Evolutionary conservation across 2,329 filamentous ascomycete species (phyloP).

Genomic region (Bipolaris oryzae): DNA sequence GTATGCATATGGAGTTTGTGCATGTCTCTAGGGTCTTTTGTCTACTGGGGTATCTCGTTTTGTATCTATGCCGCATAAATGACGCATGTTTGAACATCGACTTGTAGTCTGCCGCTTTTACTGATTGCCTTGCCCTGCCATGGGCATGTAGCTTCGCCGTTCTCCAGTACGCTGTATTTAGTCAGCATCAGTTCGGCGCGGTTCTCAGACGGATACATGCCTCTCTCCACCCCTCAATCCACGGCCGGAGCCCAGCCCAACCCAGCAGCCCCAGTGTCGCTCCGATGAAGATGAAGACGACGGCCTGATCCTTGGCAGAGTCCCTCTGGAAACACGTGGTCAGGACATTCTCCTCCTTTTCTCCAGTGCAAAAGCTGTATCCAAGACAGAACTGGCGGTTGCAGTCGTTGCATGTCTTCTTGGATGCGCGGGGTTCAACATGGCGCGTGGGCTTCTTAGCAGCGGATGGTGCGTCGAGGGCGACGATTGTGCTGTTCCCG

Average conservation of each 20-base stretch:
- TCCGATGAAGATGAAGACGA: slow-evolving; percentile 70
- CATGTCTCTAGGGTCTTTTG: slow-evolving; percentile 27
- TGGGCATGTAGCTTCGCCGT: slow-evolving; percentile 59
- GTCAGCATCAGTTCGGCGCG: slow-evolving; percentile 1
- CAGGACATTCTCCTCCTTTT: slow-evolving; percentile 67
- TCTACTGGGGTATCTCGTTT: slow-evolving; percentile 36
- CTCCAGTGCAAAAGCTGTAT: slow-evolving; percentile 66
- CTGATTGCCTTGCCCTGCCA: slow-evolving; percentile 47
- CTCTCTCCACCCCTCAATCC: slow-evolving; percentile 62
- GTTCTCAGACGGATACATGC: slow-evolving; percentile 42
- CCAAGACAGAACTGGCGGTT: slow-evolving; percentile 70
- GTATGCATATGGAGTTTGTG: slow-evolving; percentile 43
- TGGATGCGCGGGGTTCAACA: slow-evolving; percentile 36
- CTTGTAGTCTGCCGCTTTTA: slow-evolving; percentile 1
- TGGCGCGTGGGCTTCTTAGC: slow-evolving; percentile 29
- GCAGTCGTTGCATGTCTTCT: slow-evolving; percentile 67
- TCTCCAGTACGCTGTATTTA: slow-evolving; percentile 52
- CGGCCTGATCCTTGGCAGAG: slow-evolving; percentile 69
- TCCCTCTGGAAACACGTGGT: slow-evolving; percentile 73
- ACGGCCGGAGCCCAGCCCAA: slow-evolving; percentile 66
- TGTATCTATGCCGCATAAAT: slow-evolving; percentile 31
- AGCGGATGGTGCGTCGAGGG: slow-evolving; percentile 58
- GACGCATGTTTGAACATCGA: slow-evolving; percentile 3
- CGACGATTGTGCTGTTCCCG: slow-evolving; percentile 70
- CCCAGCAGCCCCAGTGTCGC: slow-evolving; percentile 65